phyloP scores from a whole-genome alignment of 306 rosid genomes.

The Lithocarpus polystachyus region DNA sequence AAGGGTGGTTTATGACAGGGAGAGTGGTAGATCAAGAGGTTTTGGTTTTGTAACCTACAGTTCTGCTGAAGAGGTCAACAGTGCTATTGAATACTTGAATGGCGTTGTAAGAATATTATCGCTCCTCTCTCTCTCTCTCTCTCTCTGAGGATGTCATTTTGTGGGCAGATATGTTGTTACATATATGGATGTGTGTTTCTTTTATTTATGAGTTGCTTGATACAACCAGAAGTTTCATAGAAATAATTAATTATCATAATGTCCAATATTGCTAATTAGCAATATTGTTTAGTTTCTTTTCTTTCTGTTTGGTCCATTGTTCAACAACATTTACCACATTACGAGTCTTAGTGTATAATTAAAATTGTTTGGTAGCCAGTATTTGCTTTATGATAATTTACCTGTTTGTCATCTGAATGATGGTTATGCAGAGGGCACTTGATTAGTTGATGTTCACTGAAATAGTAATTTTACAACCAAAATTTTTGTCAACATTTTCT shows the following conservation, averaged over 20 bases:
- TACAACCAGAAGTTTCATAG: not conserved
- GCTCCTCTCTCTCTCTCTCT: slow-evolving; percentile 8
- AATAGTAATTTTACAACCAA: not conserved
- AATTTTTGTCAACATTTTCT: not conserved
- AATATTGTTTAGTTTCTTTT: not conserved
- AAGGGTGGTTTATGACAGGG: slow-evolving; percentile 85
- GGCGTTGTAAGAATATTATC: slow-evolving; percentile 61
- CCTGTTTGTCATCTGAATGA: not conserved
- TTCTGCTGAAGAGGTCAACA: slow-evolving; percentile 62
- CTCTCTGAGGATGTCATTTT: not conserved
- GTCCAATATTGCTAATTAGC: not conserved
- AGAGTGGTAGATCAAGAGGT: slow-evolving; percentile 96
- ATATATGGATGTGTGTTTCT: not conserved
- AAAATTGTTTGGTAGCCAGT: not conserved
- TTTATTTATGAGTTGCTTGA: not conserved
- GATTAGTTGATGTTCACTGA: not conserved
- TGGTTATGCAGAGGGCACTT: not conserved
- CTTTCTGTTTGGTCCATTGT: not conserved
- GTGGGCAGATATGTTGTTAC: not conserved
- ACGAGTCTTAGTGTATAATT: not conserved
- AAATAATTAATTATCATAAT: not conserved
- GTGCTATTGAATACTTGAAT: slow-evolving; percentile 72
- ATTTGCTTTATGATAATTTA: not conserved
- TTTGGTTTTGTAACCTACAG: slow-evolving; percentile 85
- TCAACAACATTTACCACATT: not conserved